These are phyloP conservation scores for Rhynchosporium agropyri DNA, from an alignment of 2,329 filamentous ascomycete genomes.

Conservation along the genomic window DNA sequence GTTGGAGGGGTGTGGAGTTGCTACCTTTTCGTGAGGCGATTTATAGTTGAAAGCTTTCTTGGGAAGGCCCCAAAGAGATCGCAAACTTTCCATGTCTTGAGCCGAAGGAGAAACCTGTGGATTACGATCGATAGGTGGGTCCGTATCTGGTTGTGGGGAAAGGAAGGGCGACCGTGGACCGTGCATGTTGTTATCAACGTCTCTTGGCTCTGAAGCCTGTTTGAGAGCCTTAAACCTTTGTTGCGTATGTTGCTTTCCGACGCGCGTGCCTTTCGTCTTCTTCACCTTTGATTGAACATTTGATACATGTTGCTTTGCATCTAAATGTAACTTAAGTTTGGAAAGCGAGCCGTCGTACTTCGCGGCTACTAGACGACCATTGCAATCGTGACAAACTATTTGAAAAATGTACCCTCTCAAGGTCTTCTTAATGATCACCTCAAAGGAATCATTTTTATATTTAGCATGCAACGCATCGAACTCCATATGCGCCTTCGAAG, in stretches of 20 bases:
- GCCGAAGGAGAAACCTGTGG: neutral
- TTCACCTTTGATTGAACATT: neutral
- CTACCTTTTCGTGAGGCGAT: neutral
- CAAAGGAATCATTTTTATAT: neutral
- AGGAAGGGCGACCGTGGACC: neutral
- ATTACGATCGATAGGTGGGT: neutral
- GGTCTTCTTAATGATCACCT: neutral
- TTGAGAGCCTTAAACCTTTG: neutral
- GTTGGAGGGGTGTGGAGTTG: neutral
- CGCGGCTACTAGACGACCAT: neutral
- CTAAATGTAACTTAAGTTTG: neutral
- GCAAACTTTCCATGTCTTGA: neutral
- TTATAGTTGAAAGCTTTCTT: neutral
- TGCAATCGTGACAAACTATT: conserved; percentile 5
- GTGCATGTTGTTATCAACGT: neutral
- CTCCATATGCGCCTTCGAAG: neutral
- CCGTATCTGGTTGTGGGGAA: neutral
- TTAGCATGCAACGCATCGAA: neutral
- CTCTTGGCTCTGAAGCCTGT: neutral
- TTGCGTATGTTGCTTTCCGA: neutral
- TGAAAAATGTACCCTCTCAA: neutral
- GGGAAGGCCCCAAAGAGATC: neutral
- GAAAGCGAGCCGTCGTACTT: neutral
- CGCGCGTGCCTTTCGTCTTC: neutral
- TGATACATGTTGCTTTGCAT: neutral